Percentiles rank a stretch among this genome's conserved stretches.
These are phyloP conservation scores for Clarireedia homoeocarpa DNA, from an alignment of 2,329 filamentous ascomycete genomes.

Conservation along the genomic window DNA sequence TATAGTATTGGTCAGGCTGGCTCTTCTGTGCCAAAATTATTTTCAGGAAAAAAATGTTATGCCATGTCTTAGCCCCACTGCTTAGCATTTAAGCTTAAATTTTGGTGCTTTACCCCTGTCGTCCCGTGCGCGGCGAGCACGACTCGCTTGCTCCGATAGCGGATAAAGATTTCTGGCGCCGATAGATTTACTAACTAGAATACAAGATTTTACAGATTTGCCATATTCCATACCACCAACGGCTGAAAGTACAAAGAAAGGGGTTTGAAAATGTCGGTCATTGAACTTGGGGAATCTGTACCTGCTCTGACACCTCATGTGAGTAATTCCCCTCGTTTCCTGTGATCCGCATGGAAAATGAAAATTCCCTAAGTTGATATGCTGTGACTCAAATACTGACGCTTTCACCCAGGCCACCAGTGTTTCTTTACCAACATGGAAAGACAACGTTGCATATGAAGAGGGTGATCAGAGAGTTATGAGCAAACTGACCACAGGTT, in stretches of 20 bases:
- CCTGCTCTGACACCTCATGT: constrained; percentile 31
- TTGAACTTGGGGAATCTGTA: constrained; percentile 30
- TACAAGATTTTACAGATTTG: not conserved
- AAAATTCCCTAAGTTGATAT: not conserved
- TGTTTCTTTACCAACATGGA: constrained; percentile 92
- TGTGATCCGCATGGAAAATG: not conserved
- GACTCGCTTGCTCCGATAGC: constrained; percentile 9
- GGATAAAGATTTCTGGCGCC: constrained; percentile 8
- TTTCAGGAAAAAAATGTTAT: constrained; percentile 5
- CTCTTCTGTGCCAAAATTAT: not conserved
- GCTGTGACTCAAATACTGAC: constrained; percentile 9
- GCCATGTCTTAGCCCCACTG: not conserved
- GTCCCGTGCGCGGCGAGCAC: not conserved
- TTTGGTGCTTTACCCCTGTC: not conserved
- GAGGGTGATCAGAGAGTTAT: constrained; percentile 87
- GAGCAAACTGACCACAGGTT: constrained; percentile 77
- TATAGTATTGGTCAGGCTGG: too few relatives aligned
- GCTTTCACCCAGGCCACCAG: constrained; percentile 66
- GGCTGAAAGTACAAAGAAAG: not conserved
- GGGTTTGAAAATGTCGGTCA: constrained; percentile 24
- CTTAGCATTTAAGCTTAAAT: constrained; percentile 11
- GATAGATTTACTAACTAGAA: not conserved
- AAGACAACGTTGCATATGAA: constrained; percentile 84
- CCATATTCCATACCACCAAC: not conserved
- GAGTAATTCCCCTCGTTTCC: constrained; percentile 12